phyloP scores from a whole-genome alignment of 805 yeast species.

The Saturnispora dispora region DNA sequence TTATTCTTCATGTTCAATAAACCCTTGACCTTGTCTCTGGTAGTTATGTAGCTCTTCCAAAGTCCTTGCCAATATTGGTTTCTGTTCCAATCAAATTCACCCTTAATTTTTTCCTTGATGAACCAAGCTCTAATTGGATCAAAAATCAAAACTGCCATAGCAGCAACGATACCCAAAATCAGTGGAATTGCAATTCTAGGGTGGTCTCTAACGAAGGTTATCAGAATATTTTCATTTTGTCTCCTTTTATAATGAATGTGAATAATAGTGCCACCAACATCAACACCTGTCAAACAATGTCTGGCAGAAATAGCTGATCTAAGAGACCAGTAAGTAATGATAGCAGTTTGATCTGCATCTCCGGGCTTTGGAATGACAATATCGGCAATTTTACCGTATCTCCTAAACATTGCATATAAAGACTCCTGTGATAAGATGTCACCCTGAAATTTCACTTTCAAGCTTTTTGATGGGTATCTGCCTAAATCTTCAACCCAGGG shows the following conservation, averaged over 20 bases:
- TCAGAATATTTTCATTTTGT: slow-evolving; percentile 42
- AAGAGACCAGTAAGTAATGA: slow-evolving; percentile 44
- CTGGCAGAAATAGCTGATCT: slow-evolving; percentile 78
- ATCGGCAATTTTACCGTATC: slow-evolving; percentile 79
- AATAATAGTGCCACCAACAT: slow-evolving; percentile 50
- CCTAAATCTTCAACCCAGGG: slow-evolving; percentile 96
- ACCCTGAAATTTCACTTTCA: slow-evolving; percentile 71
- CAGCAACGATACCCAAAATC: slow-evolving; percentile 68
- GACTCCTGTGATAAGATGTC: slow-evolving; percentile 67
- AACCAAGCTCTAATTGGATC: slow-evolving; percentile 87
- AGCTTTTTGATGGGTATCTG: slow-evolving; percentile 55
- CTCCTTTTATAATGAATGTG: slow-evolving; percentile 67
- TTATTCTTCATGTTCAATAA: slow-evolving; percentile 16
- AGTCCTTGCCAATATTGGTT: slow-evolving; percentile 26
- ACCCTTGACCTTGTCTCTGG: slow-evolving; percentile 21
- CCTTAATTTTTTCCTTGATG: slow-evolving; percentile 64
- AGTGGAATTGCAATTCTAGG: slow-evolving; percentile 78
- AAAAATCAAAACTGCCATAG: slow-evolving; percentile 74
- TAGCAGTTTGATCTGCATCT: slow-evolving; percentile 40
- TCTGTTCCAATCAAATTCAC: slow-evolving; percentile 38
- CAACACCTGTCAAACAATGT: slow-evolving; percentile 80
- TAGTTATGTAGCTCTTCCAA: slow-evolving; percentile 23
- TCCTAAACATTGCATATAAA: slow-evolving; percentile 67
- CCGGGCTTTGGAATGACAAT: slow-evolving; percentile 49
- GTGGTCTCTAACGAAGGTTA: slow-evolving; percentile 59